Conservation (phyloP, 805 yeast species). For the Candida peoriensis region DNA sequence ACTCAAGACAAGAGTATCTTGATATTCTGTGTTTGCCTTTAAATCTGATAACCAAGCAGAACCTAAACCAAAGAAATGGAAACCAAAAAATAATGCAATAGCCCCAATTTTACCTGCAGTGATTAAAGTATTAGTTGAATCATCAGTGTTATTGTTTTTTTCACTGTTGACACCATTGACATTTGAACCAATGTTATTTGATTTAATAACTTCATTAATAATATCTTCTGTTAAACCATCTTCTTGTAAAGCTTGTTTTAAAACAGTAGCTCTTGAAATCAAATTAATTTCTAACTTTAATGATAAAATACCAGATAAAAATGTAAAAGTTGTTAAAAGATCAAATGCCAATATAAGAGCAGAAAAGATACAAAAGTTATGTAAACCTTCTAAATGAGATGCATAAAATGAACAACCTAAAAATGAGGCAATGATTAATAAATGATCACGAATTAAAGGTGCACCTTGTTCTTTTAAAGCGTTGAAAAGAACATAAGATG, state of each 20-base stretch:
- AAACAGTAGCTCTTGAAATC: slow-evolving; percentile 74
- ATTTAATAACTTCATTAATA: slow-evolving; percentile 60
- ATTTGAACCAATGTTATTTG: slow-evolving; percentile 10
- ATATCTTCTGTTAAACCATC: slow-evolving; percentile 78
- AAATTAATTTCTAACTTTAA: slow-evolving; percentile 84
- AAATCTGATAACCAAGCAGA: slow-evolving; percentile 63
- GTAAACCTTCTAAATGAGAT: slow-evolving; percentile 64
- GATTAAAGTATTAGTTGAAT: slow-evolving; percentile 36
- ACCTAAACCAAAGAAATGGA: slow-evolving; percentile 66
- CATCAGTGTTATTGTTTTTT: slow-evolving; percentile 20
- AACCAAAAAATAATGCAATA: slow-evolving; percentile 51
- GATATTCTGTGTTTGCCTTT: slow-evolving; percentile 23
- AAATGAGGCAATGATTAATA: slow-evolving; percentile 67
- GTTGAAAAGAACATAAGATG: slow-evolving; percentile 29
- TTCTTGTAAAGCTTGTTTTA: slow-evolving; percentile 81
- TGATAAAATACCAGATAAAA: slow-evolving; percentile 77
- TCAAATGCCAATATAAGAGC: slow-evolving; percentile 69
- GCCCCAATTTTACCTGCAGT: slow-evolving; percentile 56
- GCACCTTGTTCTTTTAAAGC: slow-evolving; percentile 33
- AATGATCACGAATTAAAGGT: slow-evolving; percentile 59
- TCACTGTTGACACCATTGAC: too few species aligned
- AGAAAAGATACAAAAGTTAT: slow-evolving; percentile 74
- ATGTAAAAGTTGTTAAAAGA: slow-evolving; percentile 67
- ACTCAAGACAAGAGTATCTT: slow-evolving; percentile 19
- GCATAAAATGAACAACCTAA: slow-evolving; percentile 60